phyloP scores from a whole-genome alignment of 768 basidiomycete genomes.

The Leccinum variicolor region DNA sequence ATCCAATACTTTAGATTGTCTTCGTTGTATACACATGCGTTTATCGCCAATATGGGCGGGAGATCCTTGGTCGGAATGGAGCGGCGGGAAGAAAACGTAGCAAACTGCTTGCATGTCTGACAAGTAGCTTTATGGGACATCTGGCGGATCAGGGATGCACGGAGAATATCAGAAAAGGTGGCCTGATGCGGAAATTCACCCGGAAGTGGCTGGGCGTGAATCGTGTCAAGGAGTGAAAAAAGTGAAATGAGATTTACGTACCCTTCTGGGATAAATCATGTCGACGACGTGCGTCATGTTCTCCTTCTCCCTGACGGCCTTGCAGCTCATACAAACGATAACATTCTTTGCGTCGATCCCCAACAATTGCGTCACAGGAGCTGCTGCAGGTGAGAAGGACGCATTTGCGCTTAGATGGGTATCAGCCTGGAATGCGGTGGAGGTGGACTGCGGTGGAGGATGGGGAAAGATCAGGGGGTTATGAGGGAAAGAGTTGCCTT shows the following conservation, averaged over 20 bases:
- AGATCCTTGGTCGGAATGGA: conserved; percentile 62
- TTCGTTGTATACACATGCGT: conserved; percentile 75
- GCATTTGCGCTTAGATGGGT: conserved; percentile 9
- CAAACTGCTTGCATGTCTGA: conserved; percentile 73
- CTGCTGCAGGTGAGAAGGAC: conserved; percentile 40
- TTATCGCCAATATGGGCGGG: conserved; percentile 83
- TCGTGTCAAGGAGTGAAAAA: background rate
- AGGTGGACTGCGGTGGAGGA: conserved; percentile 8
- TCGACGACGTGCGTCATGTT: conserved; percentile 83
- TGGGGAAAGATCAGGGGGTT: conserved; percentile 53
- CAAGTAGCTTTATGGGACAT: conserved; percentile 87
- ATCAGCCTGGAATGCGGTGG: conserved; percentile 16
- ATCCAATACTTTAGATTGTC: conserved; percentile 76
- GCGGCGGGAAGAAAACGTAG: conserved; percentile 68
- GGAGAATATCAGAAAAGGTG: conserved; percentile 68
- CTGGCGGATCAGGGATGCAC: conserved; percentile 74
- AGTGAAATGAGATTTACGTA: conserved; percentile 28
- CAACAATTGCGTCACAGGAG: conserved; percentile 83
- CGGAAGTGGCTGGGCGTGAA: conserved; percentile 27
- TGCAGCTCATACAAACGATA: conserved; percentile 74
- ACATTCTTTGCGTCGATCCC: conserved; percentile 77
- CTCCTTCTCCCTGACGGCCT: conserved; percentile 67
- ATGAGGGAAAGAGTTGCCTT: conserved; percentile 61
- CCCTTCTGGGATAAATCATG: conserved; percentile 82
- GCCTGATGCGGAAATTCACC: conserved; percentile 37